phyloP scores from a whole-genome alignment of 2,329 filamentous ascomycete genomes.

The Talaromyces sp. region DNA sequence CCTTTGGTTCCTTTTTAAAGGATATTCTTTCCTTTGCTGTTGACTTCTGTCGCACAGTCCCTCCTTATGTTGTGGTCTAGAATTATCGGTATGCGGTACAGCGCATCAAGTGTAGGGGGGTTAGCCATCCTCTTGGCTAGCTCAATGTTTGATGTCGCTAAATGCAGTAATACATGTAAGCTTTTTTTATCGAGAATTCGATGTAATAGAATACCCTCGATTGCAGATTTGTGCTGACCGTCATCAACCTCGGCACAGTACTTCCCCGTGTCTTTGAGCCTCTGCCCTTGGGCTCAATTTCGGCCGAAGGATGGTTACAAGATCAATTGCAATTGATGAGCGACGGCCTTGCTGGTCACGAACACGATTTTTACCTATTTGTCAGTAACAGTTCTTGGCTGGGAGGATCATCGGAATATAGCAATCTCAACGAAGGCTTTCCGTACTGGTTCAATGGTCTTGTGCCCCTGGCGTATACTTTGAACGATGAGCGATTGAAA shows the following conservation, averaged over 20 bases:
- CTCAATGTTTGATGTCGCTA: conserved; percentile 7
- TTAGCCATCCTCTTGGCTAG: conserved; percentile 5
- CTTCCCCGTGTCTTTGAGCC: conserved; percentile 19
- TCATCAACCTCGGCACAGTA: conserved; percentile 5
- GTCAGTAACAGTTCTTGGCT: conserved; percentile 54
- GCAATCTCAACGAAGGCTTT: conserved; percentile 53
- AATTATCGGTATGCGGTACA: background rate
- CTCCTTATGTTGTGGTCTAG: conserved; percentile 5
- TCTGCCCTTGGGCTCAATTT: conserved; percentile 52
- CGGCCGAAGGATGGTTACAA: conserved; percentile 53
- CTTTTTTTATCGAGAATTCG: background rate
- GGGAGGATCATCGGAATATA: conserved; percentile 55
- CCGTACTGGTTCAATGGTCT: conserved; percentile 62
- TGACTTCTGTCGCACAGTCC: conserved; percentile 7
- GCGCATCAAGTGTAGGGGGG: background rate
- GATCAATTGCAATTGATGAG: conserved; percentile 52
- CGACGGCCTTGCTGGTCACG: conserved; percentile 54
- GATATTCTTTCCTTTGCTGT: background rate
- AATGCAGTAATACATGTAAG: conserved; percentile 11
- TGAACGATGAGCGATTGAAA: conserved; percentile 53
- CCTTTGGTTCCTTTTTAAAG: background rate
- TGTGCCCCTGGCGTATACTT: conserved; percentile 55
- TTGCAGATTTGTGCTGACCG: background rate
- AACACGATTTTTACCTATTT: conserved; percentile 57
- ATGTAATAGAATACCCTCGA: background rate